Evolutionary conservation across 2,329 filamentous ascomycete genomes (phyloP).

Genomic region (Cryphonectria japonica): DNA sequence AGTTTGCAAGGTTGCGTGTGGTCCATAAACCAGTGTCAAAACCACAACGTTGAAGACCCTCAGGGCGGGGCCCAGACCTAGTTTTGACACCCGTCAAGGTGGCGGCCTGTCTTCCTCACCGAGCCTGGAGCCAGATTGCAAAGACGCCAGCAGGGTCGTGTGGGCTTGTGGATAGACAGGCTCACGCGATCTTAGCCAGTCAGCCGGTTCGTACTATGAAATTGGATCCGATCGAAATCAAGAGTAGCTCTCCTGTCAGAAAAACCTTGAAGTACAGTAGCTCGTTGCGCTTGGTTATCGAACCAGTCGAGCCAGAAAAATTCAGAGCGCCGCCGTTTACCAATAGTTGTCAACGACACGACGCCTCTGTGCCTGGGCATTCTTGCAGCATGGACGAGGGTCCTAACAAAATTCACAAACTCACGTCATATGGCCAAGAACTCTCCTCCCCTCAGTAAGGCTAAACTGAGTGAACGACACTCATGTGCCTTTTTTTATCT

Average conservation of each 20-base stretch:
- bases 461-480: background rate
- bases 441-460: constrained; percentile 9
- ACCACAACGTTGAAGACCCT: constrained; percentile 8
- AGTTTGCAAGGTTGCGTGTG: constrained; percentile 3
- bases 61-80: background rate
- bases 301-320: background rate
- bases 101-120: background rate
- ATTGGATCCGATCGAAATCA: background rate
- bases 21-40: constrained; percentile 9
- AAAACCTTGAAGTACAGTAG: background rate
- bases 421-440: background rate
- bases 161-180: background rate
- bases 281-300: background rate
- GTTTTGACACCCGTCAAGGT: background rate
- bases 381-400: background rate
- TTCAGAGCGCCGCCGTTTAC: background rate
- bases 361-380: no score
- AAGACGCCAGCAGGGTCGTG: no score
- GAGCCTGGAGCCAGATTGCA: no score
- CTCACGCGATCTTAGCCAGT: background rate
- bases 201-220: background rate
- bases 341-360: background rate
- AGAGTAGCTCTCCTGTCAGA: background rate
- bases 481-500: no score
- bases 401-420: background rate